phyloP scores from a whole-genome alignment of 2,329 filamentous ascomycete species.

The Ascochyta pisi region DNA sequence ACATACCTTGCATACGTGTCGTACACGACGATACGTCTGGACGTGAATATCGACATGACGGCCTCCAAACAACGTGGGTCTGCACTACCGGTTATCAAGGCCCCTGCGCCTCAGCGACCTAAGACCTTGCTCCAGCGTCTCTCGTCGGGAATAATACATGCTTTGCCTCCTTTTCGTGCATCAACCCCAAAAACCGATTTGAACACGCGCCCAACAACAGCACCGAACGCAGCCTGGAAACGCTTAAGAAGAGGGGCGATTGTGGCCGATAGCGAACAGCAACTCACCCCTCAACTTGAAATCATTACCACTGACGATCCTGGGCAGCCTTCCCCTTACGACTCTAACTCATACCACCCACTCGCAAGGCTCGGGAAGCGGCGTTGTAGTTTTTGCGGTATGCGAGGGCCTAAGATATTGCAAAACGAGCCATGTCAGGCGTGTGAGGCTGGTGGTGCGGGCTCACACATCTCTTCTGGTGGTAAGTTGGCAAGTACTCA shows the following conservation, averaged over 20 bases:
- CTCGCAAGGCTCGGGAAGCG: conserved; percentile 29
- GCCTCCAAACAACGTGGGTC: not conserved
- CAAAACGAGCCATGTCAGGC: conserved; percentile 20
- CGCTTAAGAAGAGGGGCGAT: not conserved
- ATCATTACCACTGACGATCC: not conserved
- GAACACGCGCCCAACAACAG: conserved; percentile 5
- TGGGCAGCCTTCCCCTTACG: conserved; percentile 22
- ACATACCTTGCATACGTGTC: not conserved
- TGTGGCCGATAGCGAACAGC: not conserved
- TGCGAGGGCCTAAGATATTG: conserved; percentile 14
- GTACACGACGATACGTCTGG: not conserved
- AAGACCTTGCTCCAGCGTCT: conserved; percentile 24
- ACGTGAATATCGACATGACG: conserved; percentile 1
- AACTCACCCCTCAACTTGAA: not conserved
- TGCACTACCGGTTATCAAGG: not conserved
- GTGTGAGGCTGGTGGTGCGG: conserved; percentile 17
- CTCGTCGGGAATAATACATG: conserved; percentile 21
- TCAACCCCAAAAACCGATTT: not conserved
- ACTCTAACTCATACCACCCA: conserved; percentile 25
- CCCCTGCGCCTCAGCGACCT: conserved; percentile 15
- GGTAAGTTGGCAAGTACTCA: not conserved
- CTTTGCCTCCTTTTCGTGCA: conserved; percentile 16
- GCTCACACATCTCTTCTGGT: conserved; percentile 20
- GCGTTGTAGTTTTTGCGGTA: conserved; percentile 24
- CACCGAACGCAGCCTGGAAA: not conserved